Conservation (phyloP, 805 yeast species). For the Ogataea chonburiensis region DNA sequence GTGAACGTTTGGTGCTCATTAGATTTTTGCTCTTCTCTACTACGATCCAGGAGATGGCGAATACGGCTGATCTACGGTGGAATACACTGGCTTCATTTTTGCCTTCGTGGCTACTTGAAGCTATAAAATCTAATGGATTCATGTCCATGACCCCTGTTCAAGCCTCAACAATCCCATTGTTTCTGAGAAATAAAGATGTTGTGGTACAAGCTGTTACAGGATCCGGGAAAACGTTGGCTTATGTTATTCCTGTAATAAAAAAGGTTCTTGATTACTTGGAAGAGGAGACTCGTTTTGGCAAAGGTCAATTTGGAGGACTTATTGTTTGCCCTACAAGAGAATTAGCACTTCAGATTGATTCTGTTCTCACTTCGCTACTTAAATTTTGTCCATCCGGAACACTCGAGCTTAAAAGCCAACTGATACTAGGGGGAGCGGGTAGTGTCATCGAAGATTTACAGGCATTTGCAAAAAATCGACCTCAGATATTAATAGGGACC, state of each 20-base stretch:
- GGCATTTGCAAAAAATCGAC: constrained; percentile 48
- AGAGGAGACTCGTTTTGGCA: constrained; percentile 38
- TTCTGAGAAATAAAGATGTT: constrained; percentile 84
- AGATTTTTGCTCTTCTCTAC: too few species aligned
- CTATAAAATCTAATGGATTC: constrained; percentile 73
- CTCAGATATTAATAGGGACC: constrained; percentile 84
- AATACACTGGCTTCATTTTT: constrained; percentile 48
- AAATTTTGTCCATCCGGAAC: constrained; percentile 52
- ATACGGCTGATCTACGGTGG: constrained; percentile 43
- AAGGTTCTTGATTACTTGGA: constrained; percentile 42
- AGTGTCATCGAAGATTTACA: constrained; percentile 72
- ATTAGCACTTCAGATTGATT: constrained; percentile 65
- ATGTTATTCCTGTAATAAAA: constrained; percentile 77
- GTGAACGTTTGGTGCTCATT: too few species aligned
- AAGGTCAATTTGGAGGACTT: constrained; percentile 70
- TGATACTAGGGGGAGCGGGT: constrained; percentile 62
- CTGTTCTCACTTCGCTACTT: constrained; percentile 61
- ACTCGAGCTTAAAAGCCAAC: constrained; percentile 49
- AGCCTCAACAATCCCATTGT: constrained; percentile 87
- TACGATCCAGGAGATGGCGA: too few species aligned
- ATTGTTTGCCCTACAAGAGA: constrained; percentile 71
- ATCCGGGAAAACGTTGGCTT: constrained; percentile 96
- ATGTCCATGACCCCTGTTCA: constrained; percentile 93
- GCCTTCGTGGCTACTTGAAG: constrained; percentile 70
- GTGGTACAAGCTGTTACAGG: constrained; percentile 98